A percentile compares a stretch with the other conserved stretches of the same genome.
Conservation (phyloP, 208 protist species). For the Wallacemonas sp. region DNA sequence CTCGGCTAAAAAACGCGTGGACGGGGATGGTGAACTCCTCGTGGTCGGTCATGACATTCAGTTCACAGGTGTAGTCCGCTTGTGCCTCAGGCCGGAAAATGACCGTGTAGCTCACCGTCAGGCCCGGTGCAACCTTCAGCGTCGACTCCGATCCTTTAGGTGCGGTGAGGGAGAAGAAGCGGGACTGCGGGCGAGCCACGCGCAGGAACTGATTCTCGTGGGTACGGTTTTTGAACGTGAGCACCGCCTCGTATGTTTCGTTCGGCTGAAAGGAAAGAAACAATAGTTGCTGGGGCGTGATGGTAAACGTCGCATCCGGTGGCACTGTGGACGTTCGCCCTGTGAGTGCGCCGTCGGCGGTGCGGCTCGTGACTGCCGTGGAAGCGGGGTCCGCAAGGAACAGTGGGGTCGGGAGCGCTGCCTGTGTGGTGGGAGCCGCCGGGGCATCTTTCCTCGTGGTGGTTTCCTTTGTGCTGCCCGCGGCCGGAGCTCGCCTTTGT, state of each 20-base stretch:
- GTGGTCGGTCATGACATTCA: conserved; percentile 82
- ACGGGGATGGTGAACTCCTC: conserved; percentile 90
- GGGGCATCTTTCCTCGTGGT: not conserved
- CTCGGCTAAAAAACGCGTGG: conserved; percentile 77
- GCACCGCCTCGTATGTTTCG: conserved; percentile 57
- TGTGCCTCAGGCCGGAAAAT: conserved; percentile 69
- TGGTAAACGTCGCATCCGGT: conserved; percentile 49
- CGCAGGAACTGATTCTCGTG: conserved; percentile 75
- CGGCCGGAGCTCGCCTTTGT: not conserved
- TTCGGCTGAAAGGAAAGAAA: conserved; percentile 81
- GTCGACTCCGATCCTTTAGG: conserved; percentile 50
- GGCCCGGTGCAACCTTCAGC: conserved; percentile 87
- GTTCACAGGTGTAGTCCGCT: conserved; percentile 80
- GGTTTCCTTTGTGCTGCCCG: not conserved
- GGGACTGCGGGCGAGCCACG: conserved; percentile 66
- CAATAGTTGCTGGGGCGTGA: conserved; percentile 72
- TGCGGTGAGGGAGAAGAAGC: conserved; percentile 67
- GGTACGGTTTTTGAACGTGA: conserved; percentile 88
- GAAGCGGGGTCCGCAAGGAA: not conserved
- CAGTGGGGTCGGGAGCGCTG: conserved; percentile 5
- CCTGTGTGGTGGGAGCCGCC: not conserved
- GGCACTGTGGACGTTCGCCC: not conserved
- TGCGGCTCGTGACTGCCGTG: not conserved
- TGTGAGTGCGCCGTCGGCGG: not conserved
- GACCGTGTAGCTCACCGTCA: conserved; percentile 87